Percentiles rank a stretch among this genome's conserved stretches.
Evolutionary conservation across 345 rosid species (phyloP).

Genomic region (Syzygium oleosum): DNA sequence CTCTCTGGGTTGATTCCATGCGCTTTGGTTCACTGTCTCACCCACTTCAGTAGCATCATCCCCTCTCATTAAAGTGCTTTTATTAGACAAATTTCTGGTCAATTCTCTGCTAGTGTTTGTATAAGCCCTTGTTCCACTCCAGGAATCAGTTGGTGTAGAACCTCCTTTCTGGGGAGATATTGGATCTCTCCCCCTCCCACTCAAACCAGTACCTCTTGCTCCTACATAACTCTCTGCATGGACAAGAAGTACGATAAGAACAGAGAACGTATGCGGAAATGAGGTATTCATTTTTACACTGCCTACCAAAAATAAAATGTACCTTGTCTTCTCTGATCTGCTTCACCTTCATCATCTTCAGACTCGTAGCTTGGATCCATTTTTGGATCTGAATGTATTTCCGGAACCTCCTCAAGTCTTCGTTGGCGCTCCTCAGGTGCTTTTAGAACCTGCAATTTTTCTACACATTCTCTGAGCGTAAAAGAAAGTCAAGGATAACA

Average conservation of each 20-base stretch:
- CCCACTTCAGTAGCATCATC: slow-evolving; percentile 49
- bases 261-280: not conserved
- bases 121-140: slow-evolving; percentile 60
- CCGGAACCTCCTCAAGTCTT: slow-evolving; percentile 90
- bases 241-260: slow-evolving; percentile 10
- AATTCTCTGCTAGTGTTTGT: slow-evolving; percentile 47
- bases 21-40: slow-evolving; percentile 39
- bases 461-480: slow-evolving; percentile 99
- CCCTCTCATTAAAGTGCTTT: slow-evolving; percentile 42
- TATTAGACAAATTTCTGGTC: slow-evolving; percentile 54
- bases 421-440: slow-evolving; percentile 94
- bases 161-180: slow-evolving; percentile 71
- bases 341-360: slow-evolving; percentile 71
- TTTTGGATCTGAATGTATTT: slow-evolving; percentile 87
- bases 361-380: slow-evolving; percentile 97
- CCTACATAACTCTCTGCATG: slow-evolving; percentile 48
- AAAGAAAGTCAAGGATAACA: slow-evolving; percentile 47
- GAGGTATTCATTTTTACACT: not conserved
- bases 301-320: not conserved
- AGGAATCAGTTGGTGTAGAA: slow-evolving; percentile 45
- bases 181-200: slow-evolving; percentile 70
- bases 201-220: slow-evolving; percentile 54
- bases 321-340: slow-evolving; percentile 74
- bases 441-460: slow-evolving; percentile 88
- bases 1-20: slow-evolving; percentile 51